Evolutionary conservation across 352 stramenopile genomes (phyloP).

Genomic region (Pythium volutum): DNA sequence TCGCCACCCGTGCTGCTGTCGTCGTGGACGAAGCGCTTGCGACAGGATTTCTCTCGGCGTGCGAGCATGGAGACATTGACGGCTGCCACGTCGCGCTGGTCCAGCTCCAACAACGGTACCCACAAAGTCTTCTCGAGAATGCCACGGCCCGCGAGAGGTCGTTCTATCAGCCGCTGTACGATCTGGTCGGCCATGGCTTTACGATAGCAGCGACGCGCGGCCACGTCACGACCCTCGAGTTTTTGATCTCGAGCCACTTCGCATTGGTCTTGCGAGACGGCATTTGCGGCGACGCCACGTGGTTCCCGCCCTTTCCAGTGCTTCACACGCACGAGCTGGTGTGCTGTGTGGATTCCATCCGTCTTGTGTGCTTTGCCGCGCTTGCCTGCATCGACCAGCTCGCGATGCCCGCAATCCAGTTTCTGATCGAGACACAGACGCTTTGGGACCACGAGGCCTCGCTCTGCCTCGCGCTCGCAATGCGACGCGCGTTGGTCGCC

Average conservation of each 20-base stretch:
- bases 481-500: constrained; percentile 15
- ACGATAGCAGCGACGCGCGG: constrained; percentile 8
- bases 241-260: constrained; percentile 20
- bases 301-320: constrained; percentile 17
- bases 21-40: constrained; percentile 15
- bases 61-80: constrained; percentile 19
- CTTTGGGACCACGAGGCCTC: constrained; percentile 22
- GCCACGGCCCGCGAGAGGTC: background rate
- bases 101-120: constrained; percentile 20
- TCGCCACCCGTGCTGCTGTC: background rate
- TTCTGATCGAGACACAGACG: constrained; percentile 15
- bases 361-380: constrained; percentile 22
- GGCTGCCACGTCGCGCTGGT: constrained; percentile 14
- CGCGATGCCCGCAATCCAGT: constrained; percentile 11
- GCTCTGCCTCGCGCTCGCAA: constrained; percentile 23
- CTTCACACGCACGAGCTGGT: constrained; percentile 5
- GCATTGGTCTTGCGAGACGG: constrained; percentile 10
- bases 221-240: constrained; percentile 22
- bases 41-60: constrained; percentile 7
- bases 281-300: constrained; percentile 4
- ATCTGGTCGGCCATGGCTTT: constrained; percentile 20
- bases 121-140: constrained; percentile 1
- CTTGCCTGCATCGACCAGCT: constrained; percentile 25
- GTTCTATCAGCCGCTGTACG: constrained; percentile 21
- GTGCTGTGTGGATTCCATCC: constrained; percentile 15